These are phyloP conservation scores for Phtheirospermum japonicum DNA, from an alignment of 257 asterid genomes.

Conservation along the genomic window DNA sequence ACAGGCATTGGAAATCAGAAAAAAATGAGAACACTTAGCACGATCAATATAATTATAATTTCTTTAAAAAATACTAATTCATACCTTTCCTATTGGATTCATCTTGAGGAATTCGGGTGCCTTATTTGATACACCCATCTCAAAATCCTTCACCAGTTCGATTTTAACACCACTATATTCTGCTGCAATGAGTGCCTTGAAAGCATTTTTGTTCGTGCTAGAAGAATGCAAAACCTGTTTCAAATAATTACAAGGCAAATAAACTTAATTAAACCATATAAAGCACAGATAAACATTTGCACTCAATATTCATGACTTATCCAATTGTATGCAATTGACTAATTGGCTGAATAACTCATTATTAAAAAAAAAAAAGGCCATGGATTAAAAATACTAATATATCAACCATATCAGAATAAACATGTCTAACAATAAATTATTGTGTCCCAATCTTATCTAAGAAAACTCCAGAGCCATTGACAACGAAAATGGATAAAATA, in stretches of 20 bases:
- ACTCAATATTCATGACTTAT: too few relatives aligned
- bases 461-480: background rate
- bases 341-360: too few relatives aligned
- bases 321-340: too few relatives aligned
- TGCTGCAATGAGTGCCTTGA: constrained; percentile 58
- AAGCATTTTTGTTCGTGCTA: constrained; percentile 46
- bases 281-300: too few relatives aligned
- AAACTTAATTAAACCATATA: constrained; percentile 3
- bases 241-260: constrained; percentile 18
- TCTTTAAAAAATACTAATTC: background rate
- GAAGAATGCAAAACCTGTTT: constrained; percentile 53
- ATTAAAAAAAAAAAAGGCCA: too few relatives aligned
- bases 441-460: background rate
- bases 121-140: constrained; percentile 69
- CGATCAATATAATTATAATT: background rate
- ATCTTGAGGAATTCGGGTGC: constrained; percentile 69
- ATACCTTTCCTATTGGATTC: constrained; percentile 86
- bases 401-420: constrained; percentile 1
- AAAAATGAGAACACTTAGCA: background rate
- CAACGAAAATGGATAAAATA: background rate
- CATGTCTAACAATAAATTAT: background rate
- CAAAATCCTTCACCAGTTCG: constrained; percentile 55
- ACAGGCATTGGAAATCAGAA: background rate
- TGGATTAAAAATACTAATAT: background rate
- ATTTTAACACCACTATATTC: constrained; percentile 61